Conservation (phyloP, 257 asterid genomes). For the Capsicum pubescens region DNA sequence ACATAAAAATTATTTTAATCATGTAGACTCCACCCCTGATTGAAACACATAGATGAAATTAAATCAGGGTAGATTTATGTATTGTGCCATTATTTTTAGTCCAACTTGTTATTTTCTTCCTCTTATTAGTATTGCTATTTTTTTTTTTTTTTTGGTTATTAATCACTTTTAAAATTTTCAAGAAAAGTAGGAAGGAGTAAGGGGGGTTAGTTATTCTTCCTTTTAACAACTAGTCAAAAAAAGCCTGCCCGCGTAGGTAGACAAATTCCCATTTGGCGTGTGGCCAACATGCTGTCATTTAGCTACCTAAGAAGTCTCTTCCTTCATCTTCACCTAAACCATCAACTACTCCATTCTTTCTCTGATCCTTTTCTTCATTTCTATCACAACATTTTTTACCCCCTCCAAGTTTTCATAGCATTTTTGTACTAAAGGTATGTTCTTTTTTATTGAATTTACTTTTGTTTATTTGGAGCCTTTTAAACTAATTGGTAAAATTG, state of each 20-base stretch:
- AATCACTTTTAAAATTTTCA: background rate
- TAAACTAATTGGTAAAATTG: no score
- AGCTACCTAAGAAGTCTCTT: no score
- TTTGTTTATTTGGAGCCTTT: no score
- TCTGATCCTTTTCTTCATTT: slow-evolving; percentile 27
- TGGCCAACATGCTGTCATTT: slow-evolving; percentile 43
- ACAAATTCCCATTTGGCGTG: slow-evolving; percentile 38
- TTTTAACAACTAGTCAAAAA: background rate
- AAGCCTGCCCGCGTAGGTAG: slow-evolving; percentile 27
- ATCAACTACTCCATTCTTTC: slow-evolving; percentile 27
- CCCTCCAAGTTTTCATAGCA: background rate
- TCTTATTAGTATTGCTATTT: no score
- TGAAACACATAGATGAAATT: no score
- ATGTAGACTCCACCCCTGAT: no score
- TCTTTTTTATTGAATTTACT: background rate
- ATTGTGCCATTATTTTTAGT: no score
- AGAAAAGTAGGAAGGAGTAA: background rate
- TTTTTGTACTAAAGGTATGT: slow-evolving; percentile 31
- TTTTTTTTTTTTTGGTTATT: no score
- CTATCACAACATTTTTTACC: background rate
- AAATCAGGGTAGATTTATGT: no score
- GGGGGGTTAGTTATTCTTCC: background rate
- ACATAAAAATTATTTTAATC: no score
- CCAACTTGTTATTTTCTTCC: no score
- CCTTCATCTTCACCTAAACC: background rate